Evolutionary conservation across 1,139 yeast species (phyloP), one percentile per base, ranked within the genome.

Genomic region (Torulaspora pretoriensis): DNA sequence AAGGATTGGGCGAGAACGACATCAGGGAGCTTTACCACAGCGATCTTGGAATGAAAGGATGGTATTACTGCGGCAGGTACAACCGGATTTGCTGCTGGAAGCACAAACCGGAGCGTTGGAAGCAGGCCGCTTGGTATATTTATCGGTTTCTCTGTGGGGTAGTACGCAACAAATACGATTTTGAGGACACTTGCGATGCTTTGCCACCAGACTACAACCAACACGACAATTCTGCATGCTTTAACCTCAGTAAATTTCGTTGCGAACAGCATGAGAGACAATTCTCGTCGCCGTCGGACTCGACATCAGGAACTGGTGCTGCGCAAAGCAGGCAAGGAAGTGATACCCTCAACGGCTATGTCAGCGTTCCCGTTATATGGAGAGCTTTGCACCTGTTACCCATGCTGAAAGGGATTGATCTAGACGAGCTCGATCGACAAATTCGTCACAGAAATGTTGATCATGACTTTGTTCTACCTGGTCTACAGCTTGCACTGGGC

Each of bases 21-120:
- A 60, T 61, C 17, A 28, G 46, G 29, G 47, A 49, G 14, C 40
- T 60, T 22, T 59, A 60, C 38, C 46, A 56, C 14, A 56, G 59
- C 27, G 44, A 52, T 1, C 25, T 41, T 14, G 68, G 68, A 1
- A 51, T 47, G 41, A 52, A 46, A 34, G 68, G 68, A 13, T 63
- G 65, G 65, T 63, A 54, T 39, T 63, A 57, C 35, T 57, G 66
- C 34, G 59, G 64, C 2, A 53, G 52, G 31, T 56, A 57, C 55
- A 34, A 43, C 26, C 55, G 43, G 33, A 45, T 44, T 30, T 49
- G 49, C 14, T 61, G 64, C 40, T 60, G 66, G 66, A 55, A 51
- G 43, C 55, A 60, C 42, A 50, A 59, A 42, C 52, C 60, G 2
- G 50, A 52, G 25, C 14, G 43, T n/a, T 53, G 59, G 55, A 60